phyloP scores from a whole-genome alignment of 345 rosid genomes.

The Atalantia buxifolia region DNA sequence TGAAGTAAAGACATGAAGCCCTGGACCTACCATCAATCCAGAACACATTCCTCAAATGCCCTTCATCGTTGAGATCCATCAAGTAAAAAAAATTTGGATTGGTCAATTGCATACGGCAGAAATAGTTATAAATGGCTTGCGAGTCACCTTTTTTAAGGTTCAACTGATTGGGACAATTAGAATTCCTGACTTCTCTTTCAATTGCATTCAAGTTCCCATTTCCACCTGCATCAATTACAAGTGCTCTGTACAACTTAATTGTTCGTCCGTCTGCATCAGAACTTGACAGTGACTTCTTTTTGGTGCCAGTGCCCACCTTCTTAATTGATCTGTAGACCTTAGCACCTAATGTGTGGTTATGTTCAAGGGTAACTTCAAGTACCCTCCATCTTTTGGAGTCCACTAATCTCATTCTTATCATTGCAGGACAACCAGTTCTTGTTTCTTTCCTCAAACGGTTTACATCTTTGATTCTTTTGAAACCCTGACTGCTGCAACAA shows the following conservation, averaged over 20 bases:
- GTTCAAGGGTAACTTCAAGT: slow-evolving; percentile 64
- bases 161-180: slow-evolving; percentile 30
- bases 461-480: slow-evolving; percentile 62
- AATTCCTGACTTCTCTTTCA: slow-evolving; percentile 33
- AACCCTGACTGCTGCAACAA: slow-evolving; percentile 80
- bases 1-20: slow-evolving; percentile 54
- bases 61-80: slow-evolving; percentile 74
- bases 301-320: slow-evolving; percentile 42
- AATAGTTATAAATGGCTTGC: slow-evolving; percentile 49
- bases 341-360: slow-evolving; percentile 61
- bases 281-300: slow-evolving; percentile 43
- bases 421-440: slow-evolving; percentile 81
- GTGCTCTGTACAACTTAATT: slow-evolving; percentile 53
- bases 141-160: slow-evolving; percentile 63
- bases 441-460: slow-evolving; percentile 68
- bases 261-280: slow-evolving; percentile 54
- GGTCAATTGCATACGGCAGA: slow-evolving; percentile 64
- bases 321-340: slow-evolving; percentile 40
- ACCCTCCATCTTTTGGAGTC: slow-evolving; percentile 74
- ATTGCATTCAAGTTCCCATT: slow-evolving; percentile 32
- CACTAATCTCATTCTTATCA: slow-evolving; percentile 73
- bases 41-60: slow-evolving; percentile 55
- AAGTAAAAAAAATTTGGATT: slow-evolving; percentile 62
- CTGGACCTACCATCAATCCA: slow-evolving; percentile 63
- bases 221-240: slow-evolving; percentile 48